These are phyloP conservation scores for Graphium sp. DNA, from an alignment of 2,329 filamentous ascomycete genomes.

Conservation along the genomic window DNA sequence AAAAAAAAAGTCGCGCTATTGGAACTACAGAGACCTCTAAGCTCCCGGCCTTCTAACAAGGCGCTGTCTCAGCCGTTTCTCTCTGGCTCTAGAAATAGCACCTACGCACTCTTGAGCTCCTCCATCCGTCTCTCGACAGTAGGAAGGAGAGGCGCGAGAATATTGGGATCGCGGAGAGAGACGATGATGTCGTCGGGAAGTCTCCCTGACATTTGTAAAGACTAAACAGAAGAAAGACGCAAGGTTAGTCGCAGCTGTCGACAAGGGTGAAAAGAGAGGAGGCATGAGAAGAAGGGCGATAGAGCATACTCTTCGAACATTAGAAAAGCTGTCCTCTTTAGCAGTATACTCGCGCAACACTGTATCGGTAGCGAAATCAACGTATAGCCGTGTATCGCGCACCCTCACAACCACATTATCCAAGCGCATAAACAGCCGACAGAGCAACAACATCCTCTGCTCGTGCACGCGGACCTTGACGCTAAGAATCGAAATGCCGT, in stretches of 20 bases:
- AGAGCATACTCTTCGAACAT: conserved; percentile 48
- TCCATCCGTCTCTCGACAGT: conserved; percentile 56
- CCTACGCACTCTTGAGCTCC: no score
- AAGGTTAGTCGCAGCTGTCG: background rate
- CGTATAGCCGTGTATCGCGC: conserved; percentile 78
- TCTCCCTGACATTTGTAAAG: conserved; percentile 28
- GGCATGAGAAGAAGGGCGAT: background rate
- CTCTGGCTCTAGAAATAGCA: no score
- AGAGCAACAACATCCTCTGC: conserved; percentile 66
- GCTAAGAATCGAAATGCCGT: conserved; percentile 79
- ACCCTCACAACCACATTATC: conserved; percentile 81
- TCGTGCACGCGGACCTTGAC: conserved; percentile 92
- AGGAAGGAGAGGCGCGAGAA: conserved; percentile 51
- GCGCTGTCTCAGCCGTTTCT: no score
- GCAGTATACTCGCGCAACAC: conserved; percentile 81
- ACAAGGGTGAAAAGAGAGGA: background rate
- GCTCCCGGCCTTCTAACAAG: no score
- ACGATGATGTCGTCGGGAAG: conserved; percentile 58
- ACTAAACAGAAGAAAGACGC: conserved; percentile 14
- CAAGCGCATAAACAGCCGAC: conserved; percentile 79
- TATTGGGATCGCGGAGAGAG: conserved; percentile 64
- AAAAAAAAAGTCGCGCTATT: no score
- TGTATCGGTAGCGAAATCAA: conserved; percentile 67
- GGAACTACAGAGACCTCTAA: no score
- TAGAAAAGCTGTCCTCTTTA: conserved; percentile 68